Base-by-base conservation (phyloP, 2,329 filamentous ascomycete species). In the Phialophora tarda region DNA sequence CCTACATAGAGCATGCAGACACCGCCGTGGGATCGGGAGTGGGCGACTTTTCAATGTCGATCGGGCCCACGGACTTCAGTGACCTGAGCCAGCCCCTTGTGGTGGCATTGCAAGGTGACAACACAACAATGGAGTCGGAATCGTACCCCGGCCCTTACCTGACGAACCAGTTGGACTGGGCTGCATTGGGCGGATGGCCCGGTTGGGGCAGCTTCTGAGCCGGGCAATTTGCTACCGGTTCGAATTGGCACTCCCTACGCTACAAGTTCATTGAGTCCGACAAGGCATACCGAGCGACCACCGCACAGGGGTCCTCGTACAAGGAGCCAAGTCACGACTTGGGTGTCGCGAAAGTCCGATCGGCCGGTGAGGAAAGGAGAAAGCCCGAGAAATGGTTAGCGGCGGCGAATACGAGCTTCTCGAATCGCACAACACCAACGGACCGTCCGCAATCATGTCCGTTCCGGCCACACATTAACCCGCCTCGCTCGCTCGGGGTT, bases 181-280 rank as follows among this genome's bases (percentile, higher is more conserved):
- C 58, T 28, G 59, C 63, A 23, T 58, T 69, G 14, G 62, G 61
- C 7, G 32, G 63, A 50, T 44, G 54, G 59, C 66, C 59, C 32
- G 64, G 64, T 26, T 68, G 66, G 66, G 58, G 64, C 30, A 44
- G 59, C 48, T 60, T 44, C 54, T 66, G 54, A 67, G 38, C 38
- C 12, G 8, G 17, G 17, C 38, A n/a, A 21, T 5, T 3, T 44
- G 38, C 8, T 6, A n/a, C 14, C 38, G 2, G 38, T 44, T n/a
- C 38, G 8, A n/a, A n/a, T 44, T 7, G 0, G 7, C 14, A 41
- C 5, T 41, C 14, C 17, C 1, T 44, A n/a, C 5, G 38, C 17
- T 44, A 44, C 38, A 8, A 44, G 17, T 7, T n/a, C 38, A 21
- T n/a, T 44, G 38, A n/a, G 38, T 44, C 38, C 5, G 38, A 44